Percentiles rank a stretch among this genome's conserved stretches.
Evolutionary conservation across 345 rosid species (phyloP).

Genomic region (Hibiscus trionum): DNA sequence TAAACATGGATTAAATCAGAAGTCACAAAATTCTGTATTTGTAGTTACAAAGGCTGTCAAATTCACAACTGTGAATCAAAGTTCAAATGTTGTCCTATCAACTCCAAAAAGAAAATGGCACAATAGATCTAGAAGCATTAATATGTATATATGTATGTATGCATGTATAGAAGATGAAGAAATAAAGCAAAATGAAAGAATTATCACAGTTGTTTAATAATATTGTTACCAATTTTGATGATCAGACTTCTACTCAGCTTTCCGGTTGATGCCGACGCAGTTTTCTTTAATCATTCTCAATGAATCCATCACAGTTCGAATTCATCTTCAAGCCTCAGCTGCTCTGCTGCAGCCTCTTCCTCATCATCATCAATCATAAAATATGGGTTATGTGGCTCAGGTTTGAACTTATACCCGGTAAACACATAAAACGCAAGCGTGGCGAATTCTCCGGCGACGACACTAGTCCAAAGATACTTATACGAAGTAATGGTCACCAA

Average conservation of each 20-base stretch:
- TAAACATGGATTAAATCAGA: no score
- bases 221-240: conserved; percentile 2
- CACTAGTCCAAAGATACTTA: conserved; percentile 82
- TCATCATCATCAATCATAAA: conserved; percentile 92
- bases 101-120: background rate
- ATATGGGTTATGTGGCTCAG: conserved; percentile 91
- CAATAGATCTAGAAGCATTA: background rate
- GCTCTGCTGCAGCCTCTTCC: conserved; percentile 96
- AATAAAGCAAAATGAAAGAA: background rate
- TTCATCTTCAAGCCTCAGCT: conserved; percentile 93
- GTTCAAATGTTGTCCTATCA: conserved; percentile 14
- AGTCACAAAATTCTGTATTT: no score
- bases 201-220: background rate
- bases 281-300: conserved; percentile 9
- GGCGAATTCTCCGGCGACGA: conserved; percentile 83
- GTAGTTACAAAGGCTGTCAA: conserved; percentile 22
- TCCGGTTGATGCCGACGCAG: conserved; percentile 6
- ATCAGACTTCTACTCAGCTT: conserved; percentile 23
- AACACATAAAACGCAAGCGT: conserved; percentile 78
- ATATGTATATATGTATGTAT: background rate
- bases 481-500: conserved; percentile 87
- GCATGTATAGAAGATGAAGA: no score
- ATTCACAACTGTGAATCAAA: conserved; percentile 15
- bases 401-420: conserved; percentile 85
- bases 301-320: conserved; percentile 54